Base-by-base conservation (phyloP, 1,284 basidiomycete genomes). In the Takashimella koratensis region DNA sequence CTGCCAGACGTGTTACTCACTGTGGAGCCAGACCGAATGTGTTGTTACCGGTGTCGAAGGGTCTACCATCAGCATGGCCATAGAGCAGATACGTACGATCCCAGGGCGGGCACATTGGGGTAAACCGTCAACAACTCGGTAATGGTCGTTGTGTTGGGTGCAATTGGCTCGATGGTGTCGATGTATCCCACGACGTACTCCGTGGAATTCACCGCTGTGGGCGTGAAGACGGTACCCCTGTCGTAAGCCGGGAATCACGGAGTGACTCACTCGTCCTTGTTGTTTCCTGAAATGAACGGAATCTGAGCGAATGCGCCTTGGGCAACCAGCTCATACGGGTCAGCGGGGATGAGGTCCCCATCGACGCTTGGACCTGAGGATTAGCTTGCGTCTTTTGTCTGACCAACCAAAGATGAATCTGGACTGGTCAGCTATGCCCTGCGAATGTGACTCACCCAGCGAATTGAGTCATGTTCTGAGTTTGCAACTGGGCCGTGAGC, bases 271-370 rank as follows among this genome's bases (percentile, higher is more conserved):
- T 76, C 74, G 52, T 76, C 74, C 24, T 64, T 59, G 54, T 55
- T 57, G 56, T 70, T 71, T 16, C 77, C 74, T 12, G 66, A 64
- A 49, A 78, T 72, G 53, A 73, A 76, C 0, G 77, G 75, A 11
- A 71, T 66, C 25, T 66, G 63, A 0, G 65, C 63, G 49, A 74
- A 70, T 30, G 59, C 46, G 20, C 71, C 72, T 43, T 63, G 42
- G 6, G 54, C 54, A 13, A 77, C 45, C 25, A 76, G 58, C 22
- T 53, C 49, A 48, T 66, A 56, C n/a, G 76, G 66, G 3, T 64
- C 63, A 25, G 62, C 62, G 11, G 70, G 63, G 36, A 78, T 60
- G 21, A 75, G 45, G 44, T 68, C 66, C 8, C 74, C 76, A 47
- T 76, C 75, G 51, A 70, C 66, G 19, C 59, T 62, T 3, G 76